Conservation (phyloP, 2,329 filamentous ascomycete genomes). For the Aspergillus oerlinghausenensis region DNA sequence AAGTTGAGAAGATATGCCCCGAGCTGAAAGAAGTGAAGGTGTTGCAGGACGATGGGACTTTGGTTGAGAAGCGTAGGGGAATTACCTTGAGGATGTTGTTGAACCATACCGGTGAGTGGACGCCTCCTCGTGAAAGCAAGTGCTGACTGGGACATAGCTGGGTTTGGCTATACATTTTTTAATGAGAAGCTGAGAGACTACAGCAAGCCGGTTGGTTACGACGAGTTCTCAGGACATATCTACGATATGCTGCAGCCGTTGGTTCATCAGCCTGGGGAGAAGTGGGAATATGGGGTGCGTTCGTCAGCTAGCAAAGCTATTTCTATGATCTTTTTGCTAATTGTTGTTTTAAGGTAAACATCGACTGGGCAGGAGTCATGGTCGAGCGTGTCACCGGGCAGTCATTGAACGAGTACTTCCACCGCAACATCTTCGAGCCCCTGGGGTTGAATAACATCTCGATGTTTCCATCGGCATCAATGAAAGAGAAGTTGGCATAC, state of each 20-base stretch:
- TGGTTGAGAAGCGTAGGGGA: slow-evolving; percentile 40
- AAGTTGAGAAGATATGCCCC: slow-evolving; percentile 38
- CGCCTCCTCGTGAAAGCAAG: not conserved
- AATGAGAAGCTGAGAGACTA: slow-evolving; percentile 47
- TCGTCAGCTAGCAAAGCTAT: slow-evolving; percentile 9
- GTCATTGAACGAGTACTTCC: slow-evolving; percentile 47
- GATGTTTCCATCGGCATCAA: slow-evolving; percentile 54
- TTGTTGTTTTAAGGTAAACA: slow-evolving; percentile 34
- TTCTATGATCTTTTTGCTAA: slow-evolving; percentile 1
- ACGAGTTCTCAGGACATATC: slow-evolving; percentile 55
- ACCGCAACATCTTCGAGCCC: slow-evolving; percentile 46
- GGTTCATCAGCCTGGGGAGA: slow-evolving; percentile 59
- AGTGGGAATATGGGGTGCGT: slow-evolving; percentile 56
- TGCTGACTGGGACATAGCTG: slow-evolving; percentile 35
- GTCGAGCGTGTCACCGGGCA: slow-evolving; percentile 45
- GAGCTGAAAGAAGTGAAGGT: slow-evolving; percentile 43
- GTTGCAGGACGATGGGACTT: slow-evolving; percentile 30
- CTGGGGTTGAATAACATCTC: slow-evolving; percentile 48
- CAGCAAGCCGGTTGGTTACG: slow-evolving; percentile 47
- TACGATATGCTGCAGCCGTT: slow-evolving; percentile 52
- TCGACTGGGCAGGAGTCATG: slow-evolving; percentile 53
- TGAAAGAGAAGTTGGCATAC: slow-evolving; percentile 52
- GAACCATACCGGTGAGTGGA: slow-evolving; percentile 40
- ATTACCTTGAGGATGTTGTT: slow-evolving; percentile 59
- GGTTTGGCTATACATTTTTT: slow-evolving; percentile 56